Conservation (phyloP, 2,329 filamentous ascomycete genomes). For the Cytospora piceae region DNA sequence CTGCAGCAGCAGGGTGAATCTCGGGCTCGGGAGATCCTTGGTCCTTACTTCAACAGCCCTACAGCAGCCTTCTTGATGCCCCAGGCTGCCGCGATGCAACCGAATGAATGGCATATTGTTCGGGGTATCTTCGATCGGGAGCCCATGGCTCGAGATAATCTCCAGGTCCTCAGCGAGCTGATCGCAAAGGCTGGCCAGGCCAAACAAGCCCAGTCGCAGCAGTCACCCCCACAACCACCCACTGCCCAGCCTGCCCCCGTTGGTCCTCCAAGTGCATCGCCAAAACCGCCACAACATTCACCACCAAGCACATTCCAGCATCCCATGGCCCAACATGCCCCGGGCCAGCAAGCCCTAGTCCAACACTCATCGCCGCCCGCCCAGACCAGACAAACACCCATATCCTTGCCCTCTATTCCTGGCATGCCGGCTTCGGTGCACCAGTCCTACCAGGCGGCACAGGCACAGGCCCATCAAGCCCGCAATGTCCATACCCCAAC, state of each 20-base stretch:
- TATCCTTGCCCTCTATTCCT: slow-evolving; percentile 26
- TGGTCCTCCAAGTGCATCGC: slow-evolving; percentile 28
- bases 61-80: slow-evolving; percentile 72
- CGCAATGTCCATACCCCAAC: slow-evolving; percentile 15
- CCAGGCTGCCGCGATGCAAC: slow-evolving; percentile 69
- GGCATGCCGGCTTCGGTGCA: slow-evolving; percentile 31
- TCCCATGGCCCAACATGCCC: background rate
- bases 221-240: slow-evolving; percentile 14
- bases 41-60: slow-evolving; percentile 62
- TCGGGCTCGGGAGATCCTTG: slow-evolving; percentile 66
- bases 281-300: background rate
- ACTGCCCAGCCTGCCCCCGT: background rate
- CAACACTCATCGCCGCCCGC: slow-evolving; percentile 15
- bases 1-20: slow-evolving; percentile 56
- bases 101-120: slow-evolving; percentile 76
- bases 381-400: slow-evolving; percentile 24
- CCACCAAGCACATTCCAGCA: slow-evolving; percentile 7
- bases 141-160: slow-evolving; percentile 65
- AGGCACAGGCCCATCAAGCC: slow-evolving; percentile 26
- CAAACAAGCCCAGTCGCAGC: slow-evolving; percentile 24
- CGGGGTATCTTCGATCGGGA: slow-evolving; percentile 68
- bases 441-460: slow-evolving; percentile 28
- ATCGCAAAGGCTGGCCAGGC: slow-evolving; percentile 52
- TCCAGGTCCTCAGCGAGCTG: slow-evolving; percentile 58
- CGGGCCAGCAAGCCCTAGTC: slow-evolving; percentile 4